These are phyloP conservation scores for Leishmania tarentolae DNA, from an alignment of 208 protist species.

Conservation along the genomic window DNA sequence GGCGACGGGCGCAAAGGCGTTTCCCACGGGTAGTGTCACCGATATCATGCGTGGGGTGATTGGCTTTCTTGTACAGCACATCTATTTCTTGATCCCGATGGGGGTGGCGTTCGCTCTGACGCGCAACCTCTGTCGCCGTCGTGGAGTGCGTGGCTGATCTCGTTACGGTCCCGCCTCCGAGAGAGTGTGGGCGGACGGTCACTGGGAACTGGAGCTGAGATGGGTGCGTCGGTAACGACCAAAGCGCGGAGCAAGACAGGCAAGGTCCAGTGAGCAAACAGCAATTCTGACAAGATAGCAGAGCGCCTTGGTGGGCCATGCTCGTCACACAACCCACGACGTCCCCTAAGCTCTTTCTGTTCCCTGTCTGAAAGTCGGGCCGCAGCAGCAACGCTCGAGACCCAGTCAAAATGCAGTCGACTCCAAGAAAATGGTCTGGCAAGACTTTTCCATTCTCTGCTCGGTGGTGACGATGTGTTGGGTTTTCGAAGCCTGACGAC, in stretches of 20 bases:
- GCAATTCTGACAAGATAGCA: neutral
- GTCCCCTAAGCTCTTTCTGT: neutral
- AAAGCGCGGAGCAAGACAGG: neutral
- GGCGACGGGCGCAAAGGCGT: neutral
- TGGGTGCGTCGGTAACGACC: neutral
- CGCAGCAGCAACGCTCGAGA: neutral
- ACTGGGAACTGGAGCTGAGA: neutral
- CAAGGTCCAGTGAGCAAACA: neutral
- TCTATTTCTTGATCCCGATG: slow-evolving; percentile 17
- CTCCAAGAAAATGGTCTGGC: neutral
- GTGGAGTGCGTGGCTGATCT: neutral
- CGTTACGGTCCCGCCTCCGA: neutral
- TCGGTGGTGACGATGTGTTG: neutral
- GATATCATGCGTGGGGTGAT: neutral
- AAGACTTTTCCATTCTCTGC: neutral
- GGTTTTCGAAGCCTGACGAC: neutral
- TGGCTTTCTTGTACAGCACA: slow-evolving; percentile 17
- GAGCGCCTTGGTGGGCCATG: neutral
- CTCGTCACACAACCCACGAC: too few species aligned
- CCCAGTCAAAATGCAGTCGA: neutral
- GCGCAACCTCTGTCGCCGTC: slow-evolving; percentile 15
- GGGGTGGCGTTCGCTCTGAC: slow-evolving; percentile 4
- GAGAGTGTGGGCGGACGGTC: neutral
- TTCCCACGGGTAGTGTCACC: too few species aligned
- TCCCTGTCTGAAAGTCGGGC: neutral